Evolutionary conservation across 208 protist genomes (phyloP).

Genomic region (Blastocrithidia nonstop): DNA sequence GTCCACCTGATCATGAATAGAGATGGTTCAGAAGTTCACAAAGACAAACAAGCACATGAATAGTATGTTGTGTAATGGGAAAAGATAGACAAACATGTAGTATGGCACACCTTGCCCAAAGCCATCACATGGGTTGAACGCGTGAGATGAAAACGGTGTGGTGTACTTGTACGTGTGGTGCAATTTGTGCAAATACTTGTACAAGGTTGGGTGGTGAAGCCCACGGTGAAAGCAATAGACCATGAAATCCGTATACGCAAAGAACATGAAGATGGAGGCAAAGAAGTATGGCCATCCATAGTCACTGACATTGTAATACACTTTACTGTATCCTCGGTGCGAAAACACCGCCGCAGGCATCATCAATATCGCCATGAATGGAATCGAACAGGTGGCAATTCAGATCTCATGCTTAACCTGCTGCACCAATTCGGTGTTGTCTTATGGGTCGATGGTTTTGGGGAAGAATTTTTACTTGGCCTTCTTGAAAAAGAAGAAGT

Average conservation of each 20-base stretch:
- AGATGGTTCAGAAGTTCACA: slow-evolving; percentile 92
- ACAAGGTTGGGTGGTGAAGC: slow-evolving; percentile 83
- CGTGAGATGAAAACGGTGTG: slow-evolving; percentile 83
- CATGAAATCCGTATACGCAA: slow-evolving; percentile 86
- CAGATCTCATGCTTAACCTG: slow-evolving; percentile 60
- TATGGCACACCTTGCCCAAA: slow-evolving; percentile 88
- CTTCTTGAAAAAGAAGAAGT: slow-evolving; percentile 34
- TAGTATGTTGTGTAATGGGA: slow-evolving; percentile 77
- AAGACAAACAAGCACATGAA: slow-evolving; percentile 79
- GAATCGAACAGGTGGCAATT: slow-evolving; percentile 59
- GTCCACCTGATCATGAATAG: slow-evolving; percentile 87
- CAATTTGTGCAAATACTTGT: slow-evolving; percentile 83
- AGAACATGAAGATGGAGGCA: slow-evolving; percentile 56
- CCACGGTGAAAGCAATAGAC: slow-evolving; percentile 91
- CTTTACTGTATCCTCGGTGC: slow-evolving; percentile 60
- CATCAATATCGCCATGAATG: slow-evolving; percentile 64
- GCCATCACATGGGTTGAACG: slow-evolving; percentile 88
- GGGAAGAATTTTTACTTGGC: slow-evolving; percentile 48
- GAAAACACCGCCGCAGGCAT: slow-evolving; percentile 46
- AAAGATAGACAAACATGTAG: slow-evolving; percentile 82
- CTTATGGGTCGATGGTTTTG: slow-evolving; percentile 37
- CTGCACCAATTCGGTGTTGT: slow-evolving; percentile 18
- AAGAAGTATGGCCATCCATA: slow-evolving; percentile 61
- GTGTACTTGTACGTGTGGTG: slow-evolving; percentile 85
- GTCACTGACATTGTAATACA: slow-evolving; percentile 66